phyloP scores from a whole-genome alignment of 352 stramenopile species.

The Aphanomyces astaci region DNA sequence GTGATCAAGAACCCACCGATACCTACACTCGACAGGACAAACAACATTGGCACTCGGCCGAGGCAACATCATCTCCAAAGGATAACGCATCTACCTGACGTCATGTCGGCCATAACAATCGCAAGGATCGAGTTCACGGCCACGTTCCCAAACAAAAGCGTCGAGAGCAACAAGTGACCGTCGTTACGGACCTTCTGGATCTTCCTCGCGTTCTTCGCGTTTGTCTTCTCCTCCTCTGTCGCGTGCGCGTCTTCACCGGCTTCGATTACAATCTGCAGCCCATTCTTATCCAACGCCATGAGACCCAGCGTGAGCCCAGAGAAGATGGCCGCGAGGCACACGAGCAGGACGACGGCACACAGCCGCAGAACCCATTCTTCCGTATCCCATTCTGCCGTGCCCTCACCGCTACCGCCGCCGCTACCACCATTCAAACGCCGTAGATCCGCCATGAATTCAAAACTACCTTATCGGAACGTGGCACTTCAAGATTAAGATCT shows the following conservation, averaged over 20 bases:
- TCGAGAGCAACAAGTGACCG: conserved; percentile 96
- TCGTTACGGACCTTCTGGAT: conserved; percentile 86
- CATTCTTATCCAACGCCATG: conserved; percentile 95
- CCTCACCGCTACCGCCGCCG: neutral
- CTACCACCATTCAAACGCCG: neutral
- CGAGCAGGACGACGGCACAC: conserved; percentile 47
- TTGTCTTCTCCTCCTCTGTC: conserved; percentile 48
- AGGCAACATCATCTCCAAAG: too few relatives aligned
- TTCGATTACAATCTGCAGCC: conserved; percentile 93
- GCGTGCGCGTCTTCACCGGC: conserved; percentile 69
- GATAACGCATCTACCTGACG: too few relatives aligned
- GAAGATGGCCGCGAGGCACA: conserved; percentile 89
- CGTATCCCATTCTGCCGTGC: neutral
- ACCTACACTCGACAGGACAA: conserved; percentile 27
- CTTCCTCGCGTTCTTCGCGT: conserved; percentile 46
- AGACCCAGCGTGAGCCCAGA: conserved; percentile 94
- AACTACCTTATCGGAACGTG: too few relatives aligned
- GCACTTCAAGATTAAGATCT: too few relatives aligned
- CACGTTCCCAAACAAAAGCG: conserved; percentile 95
- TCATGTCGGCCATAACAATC: conserved; percentile 93
- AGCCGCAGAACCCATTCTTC: conserved; percentile 19
- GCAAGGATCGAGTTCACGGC: conserved; percentile 95
- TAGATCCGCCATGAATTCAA: neutral
- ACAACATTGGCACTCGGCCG: neutral
- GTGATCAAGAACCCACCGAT: conserved; percentile 91